phyloP scores from a whole-genome alignment of 495 filamentous ascomycete genomes.

The Aspergillus nidulans region DNA sequence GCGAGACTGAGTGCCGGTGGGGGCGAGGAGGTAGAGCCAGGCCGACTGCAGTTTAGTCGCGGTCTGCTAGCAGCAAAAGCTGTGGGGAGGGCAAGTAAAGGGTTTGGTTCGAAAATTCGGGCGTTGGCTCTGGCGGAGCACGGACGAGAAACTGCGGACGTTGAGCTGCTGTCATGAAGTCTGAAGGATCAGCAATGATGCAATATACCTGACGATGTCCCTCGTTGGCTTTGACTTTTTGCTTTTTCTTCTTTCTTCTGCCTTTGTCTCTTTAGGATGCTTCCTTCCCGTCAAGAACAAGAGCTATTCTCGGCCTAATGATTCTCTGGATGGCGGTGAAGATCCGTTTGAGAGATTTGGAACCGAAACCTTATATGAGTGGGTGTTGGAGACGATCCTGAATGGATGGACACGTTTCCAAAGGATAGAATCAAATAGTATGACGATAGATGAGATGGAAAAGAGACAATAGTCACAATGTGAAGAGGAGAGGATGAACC shows the following conservation, averaged over 20 bases:
- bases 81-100: conserved; percentile 10
- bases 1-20: conserved; percentile 12
- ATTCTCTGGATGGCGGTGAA: conserved; percentile 5
- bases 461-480: not conserved
- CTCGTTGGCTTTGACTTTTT: conserved; percentile 1
- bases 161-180: not conserved
- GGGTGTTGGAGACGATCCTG: not conserved
- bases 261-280: not conserved
- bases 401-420: not conserved
- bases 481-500: not conserved
- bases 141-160: not conserved
- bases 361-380: conserved; percentile 2
- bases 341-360: not conserved
- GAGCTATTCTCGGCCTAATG: not conserved
- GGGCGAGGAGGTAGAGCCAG: conserved; percentile 10
- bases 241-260: not conserved
- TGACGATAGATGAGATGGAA: not conserved
- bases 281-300: not conserved
- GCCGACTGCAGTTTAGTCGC: conserved; percentile 12
- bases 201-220: not conserved
- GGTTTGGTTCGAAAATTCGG: conserved; percentile 3
- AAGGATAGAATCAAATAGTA: not conserved
- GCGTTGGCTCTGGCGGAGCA: not conserved
- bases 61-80: not conserved
- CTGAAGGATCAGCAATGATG: conserved; percentile 10